Base-by-base conservation (phyloP, 2,329 filamentous ascomycete genomes). In the Penicillium verrucosum region DNA sequence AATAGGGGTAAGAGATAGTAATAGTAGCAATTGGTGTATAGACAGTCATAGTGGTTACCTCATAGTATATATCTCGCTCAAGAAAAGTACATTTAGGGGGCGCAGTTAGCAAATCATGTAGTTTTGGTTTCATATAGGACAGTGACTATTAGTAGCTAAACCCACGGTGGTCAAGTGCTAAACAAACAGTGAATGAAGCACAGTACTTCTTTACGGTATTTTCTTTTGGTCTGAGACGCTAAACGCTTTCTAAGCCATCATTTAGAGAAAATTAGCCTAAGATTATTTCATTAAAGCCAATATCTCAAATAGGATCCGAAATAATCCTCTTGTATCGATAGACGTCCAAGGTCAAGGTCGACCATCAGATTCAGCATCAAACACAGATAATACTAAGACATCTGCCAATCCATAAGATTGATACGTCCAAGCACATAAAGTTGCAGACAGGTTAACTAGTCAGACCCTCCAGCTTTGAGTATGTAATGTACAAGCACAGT, bases 401-500 rank as follows among this genome's bases (percentile, higher is more conserved):
- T 8, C 16, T 18, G 14, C 14, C 4, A 34, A 10, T 7, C 11
- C 12, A 25, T 5, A n/a, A 7, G 2, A n/a, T 18, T n/a, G 30
- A 6, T 23, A 11, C 4, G 30, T 9, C 36, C 14, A 41, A 44
- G 6, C 25, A 43, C 43, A 11, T 5, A n/a, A 27, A n/a, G 10
- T 27, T 21, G 12, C 27, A n/a, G n/a, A 40, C 9, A 29, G 8
- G 6, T 34, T 25, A 18, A 18, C 18, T 18, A 27, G 48, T 55
- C 48, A 46, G 11, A 48, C 37, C 21, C 6, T 29, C 37, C 32
- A 25, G 18, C 25, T 21, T 32, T 23, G 43, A 16, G 32, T 14
- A 56, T 62, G 54, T 51, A 63, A 56, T 62, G 54, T 51, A 63
- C 57, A 54, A 63, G 59, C 59, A 60, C 54, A 62, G 61, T 63